Conservation (phyloP, 2,329 filamentous ascomycete species). For the Hymenoscyphus albidus region DNA sequence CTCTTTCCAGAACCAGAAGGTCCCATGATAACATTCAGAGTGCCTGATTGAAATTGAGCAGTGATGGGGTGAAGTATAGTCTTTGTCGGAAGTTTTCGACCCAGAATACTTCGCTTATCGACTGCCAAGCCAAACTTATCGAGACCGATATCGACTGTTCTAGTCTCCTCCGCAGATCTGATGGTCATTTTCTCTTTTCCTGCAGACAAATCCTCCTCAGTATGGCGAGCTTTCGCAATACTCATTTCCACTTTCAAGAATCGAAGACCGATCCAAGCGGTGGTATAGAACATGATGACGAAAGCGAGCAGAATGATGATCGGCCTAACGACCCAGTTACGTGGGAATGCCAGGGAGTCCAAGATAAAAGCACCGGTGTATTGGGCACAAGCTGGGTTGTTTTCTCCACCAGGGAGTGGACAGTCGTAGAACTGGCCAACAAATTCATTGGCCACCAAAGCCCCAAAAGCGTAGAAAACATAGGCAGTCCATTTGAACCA, state of each 20-base stretch:
- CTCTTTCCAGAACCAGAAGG: conserved; percentile 76
- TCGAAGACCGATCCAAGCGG: conserved; percentile 58
- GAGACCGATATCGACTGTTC: conserved; percentile 62
- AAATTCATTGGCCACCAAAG: conserved; percentile 70
- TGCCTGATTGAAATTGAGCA: conserved; percentile 62
- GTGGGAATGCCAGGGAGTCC: conserved; percentile 62
- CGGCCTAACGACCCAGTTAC: conserved; percentile 63
- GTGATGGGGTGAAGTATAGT: conserved; percentile 65
- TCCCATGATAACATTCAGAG: conserved; percentile 75
- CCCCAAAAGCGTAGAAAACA: conserved; percentile 67
- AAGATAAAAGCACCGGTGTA: conserved; percentile 70
- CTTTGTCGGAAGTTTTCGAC: conserved; percentile 50
- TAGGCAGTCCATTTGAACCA: conserved; percentile 71
- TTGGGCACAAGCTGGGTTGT: conserved; percentile 61
- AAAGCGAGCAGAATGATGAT: conserved; percentile 62
- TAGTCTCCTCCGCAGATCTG: conserved; percentile 49
- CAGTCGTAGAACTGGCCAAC: conserved; percentile 69
- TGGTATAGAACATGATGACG: conserved; percentile 56
- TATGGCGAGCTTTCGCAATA: conserved; percentile 57
- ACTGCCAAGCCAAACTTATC: conserved; percentile 61
- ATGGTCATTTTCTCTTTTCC: conserved; percentile 67
- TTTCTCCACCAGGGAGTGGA: conserved; percentile 56
- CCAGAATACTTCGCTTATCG: conserved; percentile 54
- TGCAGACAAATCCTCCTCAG: conserved; percentile 59
- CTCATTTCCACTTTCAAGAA: conserved; percentile 66